Base-by-base conservation (phyloP, 192 early-diverging fungal genomes). In the Dimargaris verticillata region DNA sequence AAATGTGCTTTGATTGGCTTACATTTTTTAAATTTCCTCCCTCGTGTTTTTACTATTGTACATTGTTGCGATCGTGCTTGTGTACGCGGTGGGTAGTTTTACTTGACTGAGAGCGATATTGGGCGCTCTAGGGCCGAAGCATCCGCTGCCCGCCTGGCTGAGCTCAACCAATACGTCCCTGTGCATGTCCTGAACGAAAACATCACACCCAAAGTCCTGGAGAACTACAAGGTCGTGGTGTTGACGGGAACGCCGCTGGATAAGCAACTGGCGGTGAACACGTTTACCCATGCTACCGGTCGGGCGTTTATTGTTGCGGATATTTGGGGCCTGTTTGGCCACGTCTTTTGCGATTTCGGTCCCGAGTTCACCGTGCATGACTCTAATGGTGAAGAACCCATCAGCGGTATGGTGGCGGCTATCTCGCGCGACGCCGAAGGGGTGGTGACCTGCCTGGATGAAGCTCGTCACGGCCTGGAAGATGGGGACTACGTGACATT, bases 101-200 rank as follows among this genome's bases (percentile, higher is more conserved):
- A 89, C 78, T 70, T 99, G 24, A 78, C 70, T 48, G 66, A 76
- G 29, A 82, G 78, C 7, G 93, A 99, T 66, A 66, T 97, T 62
- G 94, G 94, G 60, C 82, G 91, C 69, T 82, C 84, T 33, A 83
- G 91, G 57, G 96, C 83, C 26, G 63, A 72, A 42, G 87, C 84
- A 20, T 75, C 88, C 41, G 77, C 78, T 13, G 81, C 88, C 46
- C 84, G 83, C 46, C 79, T 99, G 33, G 88, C 88, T 26, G 96
- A 99, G 74, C 78, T 99, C 47, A 99, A 99, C 75, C 79, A 82
- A 66, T 99, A 99, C 73, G 94, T 97, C 13, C 96, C 96, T 10
- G 91, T 97, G 6, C 78, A 82, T 53, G 83, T 93, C 18, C 69
- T 87, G 44, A 79, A 85, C 55, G 87, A 80, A 18, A 83, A 92